These are phyloP conservation scores for Linum trigynum DNA, from an alignment of 345 rosid genomes.

Conservation along the genomic window DNA sequence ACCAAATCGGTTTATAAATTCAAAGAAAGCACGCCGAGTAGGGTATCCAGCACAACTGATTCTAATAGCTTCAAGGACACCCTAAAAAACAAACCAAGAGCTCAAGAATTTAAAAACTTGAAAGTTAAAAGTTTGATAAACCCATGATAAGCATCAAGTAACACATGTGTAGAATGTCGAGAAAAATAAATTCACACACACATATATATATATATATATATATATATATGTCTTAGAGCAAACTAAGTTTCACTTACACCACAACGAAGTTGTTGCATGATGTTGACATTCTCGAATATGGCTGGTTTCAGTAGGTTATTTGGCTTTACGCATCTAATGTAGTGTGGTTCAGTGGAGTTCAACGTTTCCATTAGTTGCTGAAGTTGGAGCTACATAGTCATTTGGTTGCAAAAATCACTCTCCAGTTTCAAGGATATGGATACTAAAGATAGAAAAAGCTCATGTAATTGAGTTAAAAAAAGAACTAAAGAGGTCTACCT, in stretches of 20 bases:
- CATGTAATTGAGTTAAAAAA: neutral
- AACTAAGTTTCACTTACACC: conserved; percentile 53
- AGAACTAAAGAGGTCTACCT: conserved; percentile 33
- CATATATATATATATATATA: neutral
- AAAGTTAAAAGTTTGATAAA: conserved; percentile 7
- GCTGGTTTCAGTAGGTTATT: conserved; percentile 90
- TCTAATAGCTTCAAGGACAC: conserved; percentile 93
- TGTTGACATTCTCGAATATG: conserved; percentile 80
- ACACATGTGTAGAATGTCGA: neutral
- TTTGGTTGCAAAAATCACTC: conserved; percentile 18
- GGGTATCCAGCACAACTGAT: conserved; percentile 98
- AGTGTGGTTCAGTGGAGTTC: conserved; percentile 93
- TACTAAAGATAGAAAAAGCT: conserved; percentile 1
- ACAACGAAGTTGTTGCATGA: conserved; percentile 94
- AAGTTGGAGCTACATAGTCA: conserved; percentile 69
- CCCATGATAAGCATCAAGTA: neutral
- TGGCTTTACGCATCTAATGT: conserved; percentile 96
- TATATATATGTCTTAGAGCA: neutral
- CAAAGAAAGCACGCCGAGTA: conserved; percentile 84
- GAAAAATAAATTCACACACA: neutral
- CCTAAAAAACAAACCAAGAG: conserved; percentile 36
- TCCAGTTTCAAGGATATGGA: conserved; percentile 8
- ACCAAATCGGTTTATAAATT: conserved; percentile 85
- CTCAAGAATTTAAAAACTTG: neutral
- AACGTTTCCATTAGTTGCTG: conserved; percentile 81